These are phyloP conservation scores for Ustilago nuda DNA, from an alignment of 1,284 basidiomycete species.

Conservation along the genomic window DNA sequence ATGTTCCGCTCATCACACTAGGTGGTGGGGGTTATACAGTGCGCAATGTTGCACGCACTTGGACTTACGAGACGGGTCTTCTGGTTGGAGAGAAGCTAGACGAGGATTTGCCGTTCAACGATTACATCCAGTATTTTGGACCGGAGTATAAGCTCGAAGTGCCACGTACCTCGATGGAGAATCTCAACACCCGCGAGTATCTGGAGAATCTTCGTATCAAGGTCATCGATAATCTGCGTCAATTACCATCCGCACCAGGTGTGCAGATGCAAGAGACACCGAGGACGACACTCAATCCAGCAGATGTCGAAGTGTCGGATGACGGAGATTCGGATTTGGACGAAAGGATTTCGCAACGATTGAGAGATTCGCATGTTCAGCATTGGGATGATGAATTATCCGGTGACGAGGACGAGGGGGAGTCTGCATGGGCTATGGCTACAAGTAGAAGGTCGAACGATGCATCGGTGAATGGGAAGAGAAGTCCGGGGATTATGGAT, in stretches of 20 bases:
- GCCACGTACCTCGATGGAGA: constrained; percentile 90
- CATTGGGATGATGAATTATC: constrained; percentile 63
- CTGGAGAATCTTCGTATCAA: constrained; percentile 81
- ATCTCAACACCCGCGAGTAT: constrained; percentile 86
- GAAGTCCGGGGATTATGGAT: constrained; percentile 44
- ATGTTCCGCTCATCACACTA: constrained; percentile 88
- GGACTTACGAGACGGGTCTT: constrained; percentile 97
- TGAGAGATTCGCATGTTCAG: constrained; percentile 64
- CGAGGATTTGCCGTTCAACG: constrained; percentile 85
- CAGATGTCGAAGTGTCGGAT: constrained; percentile 71
- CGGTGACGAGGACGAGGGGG: constrained; percentile 51
- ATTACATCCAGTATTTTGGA: constrained; percentile 98
- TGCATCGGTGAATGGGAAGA: constrained; percentile 7
- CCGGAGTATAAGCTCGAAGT: constrained; percentile 95
- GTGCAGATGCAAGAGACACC: constrained; percentile 89
- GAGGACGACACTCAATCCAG: constrained; percentile 72
- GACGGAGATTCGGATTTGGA: constrained; percentile 70
- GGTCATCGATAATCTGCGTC: constrained; percentile 82
- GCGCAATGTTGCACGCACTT: constrained; percentile 88
- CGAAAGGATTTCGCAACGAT: constrained; percentile 64
- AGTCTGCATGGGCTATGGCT: constrained; percentile 24
- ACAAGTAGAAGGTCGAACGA: constrained; percentile 21
- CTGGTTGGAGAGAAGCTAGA: constrained; percentile 88
- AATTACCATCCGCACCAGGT: constrained; percentile 84
- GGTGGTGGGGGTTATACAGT: constrained; percentile 97